Percentiles rank a stretch among this genome's conserved stretches.
These are phyloP conservation scores for Cladosporium oxysporum DNA, from an alignment of 2,329 filamentous ascomycete species.

Conservation along the genomic window DNA sequence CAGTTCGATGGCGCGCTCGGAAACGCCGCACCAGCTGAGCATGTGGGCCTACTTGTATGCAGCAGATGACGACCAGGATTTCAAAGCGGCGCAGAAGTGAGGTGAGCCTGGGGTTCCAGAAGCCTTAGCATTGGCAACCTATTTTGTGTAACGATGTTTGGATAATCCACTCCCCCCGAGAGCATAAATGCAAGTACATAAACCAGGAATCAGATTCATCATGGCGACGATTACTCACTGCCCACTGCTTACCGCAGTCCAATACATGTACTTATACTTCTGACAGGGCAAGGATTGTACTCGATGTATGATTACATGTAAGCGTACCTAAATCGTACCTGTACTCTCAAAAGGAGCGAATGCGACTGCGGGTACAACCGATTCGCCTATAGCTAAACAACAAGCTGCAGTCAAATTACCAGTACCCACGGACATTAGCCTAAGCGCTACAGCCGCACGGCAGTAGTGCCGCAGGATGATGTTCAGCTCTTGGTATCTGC, in stretches of 20 bases:
- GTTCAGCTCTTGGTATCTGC: not conserved
- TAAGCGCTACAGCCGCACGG: not conserved
- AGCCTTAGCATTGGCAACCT: too few relatives aligned
- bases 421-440: not conserved
- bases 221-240: not conserved
- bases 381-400: not conserved
- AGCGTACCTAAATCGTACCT: not conserved
- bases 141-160: too few relatives aligned
- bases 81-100: too few relatives aligned
- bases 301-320: not conserved
- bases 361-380: not conserved
- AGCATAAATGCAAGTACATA: not conserved
- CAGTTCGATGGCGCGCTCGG: not conserved
- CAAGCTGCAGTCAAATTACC: not conserved
- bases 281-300: not conserved
- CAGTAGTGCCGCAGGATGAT: not conserved
- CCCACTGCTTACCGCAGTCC: not conserved
- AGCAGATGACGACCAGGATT: too few relatives aligned
- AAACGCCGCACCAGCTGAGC: not conserved
- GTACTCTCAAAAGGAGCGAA: not conserved
- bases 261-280: not conserved
- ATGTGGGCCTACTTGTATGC: not conserved
- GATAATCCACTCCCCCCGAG: too few relatives aligned
- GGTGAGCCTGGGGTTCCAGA: too few relatives aligned
- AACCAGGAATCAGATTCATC: not conserved